Percentiles rank a stretch among this genome's conserved stretches.
phyloP scores from a whole-genome alignment of 768 basidiomycete species.

The Tricholoma terreum region DNA sequence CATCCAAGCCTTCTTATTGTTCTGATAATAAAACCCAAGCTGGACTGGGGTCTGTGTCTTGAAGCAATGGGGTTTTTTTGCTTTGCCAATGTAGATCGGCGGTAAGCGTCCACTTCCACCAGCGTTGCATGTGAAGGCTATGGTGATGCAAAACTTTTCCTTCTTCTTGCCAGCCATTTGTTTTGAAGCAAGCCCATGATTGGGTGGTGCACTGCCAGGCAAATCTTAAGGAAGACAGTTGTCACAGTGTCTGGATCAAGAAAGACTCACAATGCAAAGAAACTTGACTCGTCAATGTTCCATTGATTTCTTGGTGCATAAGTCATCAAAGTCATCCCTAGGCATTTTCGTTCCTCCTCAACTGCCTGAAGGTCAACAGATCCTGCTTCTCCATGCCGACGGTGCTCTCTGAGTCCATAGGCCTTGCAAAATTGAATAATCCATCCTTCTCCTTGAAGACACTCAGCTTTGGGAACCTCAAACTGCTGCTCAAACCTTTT shows the following conservation, averaged over 20 bases:
- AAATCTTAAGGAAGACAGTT: too few relatives aligned
- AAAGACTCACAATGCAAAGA: too few relatives aligned
- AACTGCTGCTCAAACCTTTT: conserved; percentile 21
- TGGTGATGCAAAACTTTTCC: conserved; percentile 30
- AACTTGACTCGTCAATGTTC: conserved; percentile 19
- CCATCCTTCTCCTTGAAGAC: conserved; percentile 20
- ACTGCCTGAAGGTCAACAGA: neutral
- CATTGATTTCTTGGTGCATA: conserved; percentile 21
- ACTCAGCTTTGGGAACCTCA: conserved; percentile 24
- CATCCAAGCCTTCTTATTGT: too few relatives aligned
- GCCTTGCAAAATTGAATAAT: conserved; percentile 18
- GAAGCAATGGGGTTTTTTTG: too few relatives aligned
- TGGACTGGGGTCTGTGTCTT: too few relatives aligned
- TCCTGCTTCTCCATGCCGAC: too few relatives aligned
- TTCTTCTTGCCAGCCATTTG: conserved; percentile 33
- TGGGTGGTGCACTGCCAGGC: conserved; percentile 24
- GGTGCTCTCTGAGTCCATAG: conserved; percentile 6
- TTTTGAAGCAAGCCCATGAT: conserved; percentile 27
- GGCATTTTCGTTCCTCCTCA: conserved; percentile 15
- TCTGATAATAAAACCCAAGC: too few relatives aligned
- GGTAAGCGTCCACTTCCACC: too few relatives aligned
- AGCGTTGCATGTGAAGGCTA: too few relatives aligned
- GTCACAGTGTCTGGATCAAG: too few relatives aligned
- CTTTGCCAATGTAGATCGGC: too few relatives aligned
- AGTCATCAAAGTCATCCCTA: neutral